Evolutionary conservation across 1,284 basidiomycete genomes (phyloP).

Genomic region (Ustilago nuda): DNA sequence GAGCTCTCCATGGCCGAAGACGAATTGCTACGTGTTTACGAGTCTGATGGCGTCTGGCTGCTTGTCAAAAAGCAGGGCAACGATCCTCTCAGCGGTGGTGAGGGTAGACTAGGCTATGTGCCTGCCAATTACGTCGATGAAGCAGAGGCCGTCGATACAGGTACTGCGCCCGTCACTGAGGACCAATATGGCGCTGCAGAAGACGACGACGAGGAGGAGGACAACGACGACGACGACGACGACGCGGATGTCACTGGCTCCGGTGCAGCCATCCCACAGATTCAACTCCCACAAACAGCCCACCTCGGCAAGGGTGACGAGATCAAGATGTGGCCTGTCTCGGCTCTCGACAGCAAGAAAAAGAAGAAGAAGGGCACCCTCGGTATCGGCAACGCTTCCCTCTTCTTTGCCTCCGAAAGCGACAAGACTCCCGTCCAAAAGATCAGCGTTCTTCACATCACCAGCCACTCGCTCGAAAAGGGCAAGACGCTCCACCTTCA

Average conservation of each 20-base stretch:
- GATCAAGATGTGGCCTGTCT: conserved; percentile 69
- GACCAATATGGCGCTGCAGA: conserved; percentile 27
- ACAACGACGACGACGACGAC: conserved; percentile 52
- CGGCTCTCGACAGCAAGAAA: conserved; percentile 64
- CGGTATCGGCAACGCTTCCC: conserved; percentile 65
- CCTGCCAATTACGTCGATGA: conserved; percentile 69
- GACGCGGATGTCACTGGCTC: conserved; percentile 24
- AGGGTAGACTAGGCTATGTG: conserved; percentile 61
- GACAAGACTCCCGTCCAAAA: conserved; percentile 67
- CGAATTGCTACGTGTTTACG: conserved; percentile 63
- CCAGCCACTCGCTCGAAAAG: conserved; percentile 60
- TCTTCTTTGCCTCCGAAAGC: conserved; percentile 68
- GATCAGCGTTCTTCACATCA: conserved; percentile 60
- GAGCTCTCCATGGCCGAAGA: conserved; percentile 65
- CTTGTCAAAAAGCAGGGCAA: conserved; percentile 65
- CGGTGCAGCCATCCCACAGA: conserved; percentile 49
- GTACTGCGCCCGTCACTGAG: conserved; percentile 46
- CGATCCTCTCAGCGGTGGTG: conserved; percentile 52
- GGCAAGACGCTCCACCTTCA: conserved; percentile 63
- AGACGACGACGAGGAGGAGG: conserved; percentile 40
- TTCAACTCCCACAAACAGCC: conserved; percentile 44
- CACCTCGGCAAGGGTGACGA: conserved; percentile 60
- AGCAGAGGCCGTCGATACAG: conserved; percentile 57
- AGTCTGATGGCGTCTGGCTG: conserved; percentile 64
- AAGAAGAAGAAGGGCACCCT: conserved; percentile 68